phyloP scores from a whole-genome alignment of 2,329 filamentous ascomycete species.

The Aspergillus bombycis region DNA sequence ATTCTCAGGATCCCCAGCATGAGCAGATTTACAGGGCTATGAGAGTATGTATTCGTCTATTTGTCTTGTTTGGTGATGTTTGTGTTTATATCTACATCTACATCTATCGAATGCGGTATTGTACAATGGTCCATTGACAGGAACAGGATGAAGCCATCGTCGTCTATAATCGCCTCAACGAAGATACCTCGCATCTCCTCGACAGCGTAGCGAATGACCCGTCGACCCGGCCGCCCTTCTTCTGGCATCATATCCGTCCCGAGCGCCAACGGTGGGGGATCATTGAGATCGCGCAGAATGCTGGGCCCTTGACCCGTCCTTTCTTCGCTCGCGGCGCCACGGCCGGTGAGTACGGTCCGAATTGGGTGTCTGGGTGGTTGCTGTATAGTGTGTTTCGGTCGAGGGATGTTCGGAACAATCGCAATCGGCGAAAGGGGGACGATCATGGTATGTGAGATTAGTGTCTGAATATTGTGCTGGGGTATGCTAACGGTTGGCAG shows the following conservation, averaged over 20 bases:
- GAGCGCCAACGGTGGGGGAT: slow-evolving; percentile 48
- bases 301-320: slow-evolving; percentile 40
- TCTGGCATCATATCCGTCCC: slow-evolving; percentile 51
- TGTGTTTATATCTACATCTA: background rate
- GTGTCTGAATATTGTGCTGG: background rate
- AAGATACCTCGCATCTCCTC: slow-evolving; percentile 44
- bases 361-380: slow-evolving; percentile 52
- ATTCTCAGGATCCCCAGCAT: slow-evolving; percentile 45
- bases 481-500: slow-evolving; percentile 11
- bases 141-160: slow-evolving; percentile 49
- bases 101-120: background rate
- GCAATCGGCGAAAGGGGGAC: slow-evolving; percentile 45
- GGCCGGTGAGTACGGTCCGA: slow-evolving; percentile 48
- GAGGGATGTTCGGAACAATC: slow-evolving; percentile 50
- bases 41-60: slow-evolving; percentile 37
- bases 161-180: slow-evolving; percentile 47
- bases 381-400: slow-evolving; percentile 53
- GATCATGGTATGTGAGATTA: slow-evolving; percentile 14
- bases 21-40: slow-evolving; percentile 50
- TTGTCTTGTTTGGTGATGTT: background rate
- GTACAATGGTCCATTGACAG: background rate
- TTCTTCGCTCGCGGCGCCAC: slow-evolving; percentile 46
- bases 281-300: slow-evolving; percentile 46
- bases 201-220: slow-evolving; percentile 44
- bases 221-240: slow-evolving; percentile 44